Conservation (phyloP, 2,329 filamentous ascomycete genomes). For the Cladosporium velox region DNA sequence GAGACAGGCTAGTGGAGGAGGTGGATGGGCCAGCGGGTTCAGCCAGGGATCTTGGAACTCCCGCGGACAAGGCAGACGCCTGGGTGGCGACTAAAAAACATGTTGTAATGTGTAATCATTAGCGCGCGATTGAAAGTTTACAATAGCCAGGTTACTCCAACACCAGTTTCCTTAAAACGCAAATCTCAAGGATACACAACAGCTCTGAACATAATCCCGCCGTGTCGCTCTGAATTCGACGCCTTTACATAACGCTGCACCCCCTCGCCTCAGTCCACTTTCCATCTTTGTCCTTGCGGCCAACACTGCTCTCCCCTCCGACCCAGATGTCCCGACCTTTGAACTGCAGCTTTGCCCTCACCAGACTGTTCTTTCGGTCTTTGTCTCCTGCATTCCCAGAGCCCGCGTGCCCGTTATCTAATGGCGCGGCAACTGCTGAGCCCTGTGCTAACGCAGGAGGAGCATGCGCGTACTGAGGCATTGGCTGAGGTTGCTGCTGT, state of each 20-base stretch:
- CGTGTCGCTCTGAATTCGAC: background rate
- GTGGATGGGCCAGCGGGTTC: conserved; percentile 36
- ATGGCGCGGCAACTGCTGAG: background rate
- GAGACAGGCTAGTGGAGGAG: conserved; percentile 33
- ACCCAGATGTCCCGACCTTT: background rate
- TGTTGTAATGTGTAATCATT: background rate
- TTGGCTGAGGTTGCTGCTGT: background rate
- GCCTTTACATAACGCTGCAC: conserved; percentile 8
- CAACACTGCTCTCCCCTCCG: conserved; percentile 1
- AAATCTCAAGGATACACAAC: background rate
- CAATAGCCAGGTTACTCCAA: conserved; percentile 1
- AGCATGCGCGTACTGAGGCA: background rate
- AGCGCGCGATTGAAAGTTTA: conserved; percentile 3
- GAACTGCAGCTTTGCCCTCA: background rate
- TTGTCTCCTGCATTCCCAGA: background rate
- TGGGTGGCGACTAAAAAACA: conserved; percentile 11
- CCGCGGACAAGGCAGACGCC: conserved; percentile 18
- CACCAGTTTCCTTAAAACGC: background rate
- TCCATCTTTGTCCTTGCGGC: conserved; percentile 9
- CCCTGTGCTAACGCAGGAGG: background rate
- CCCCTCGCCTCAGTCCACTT: conserved; percentile 14
- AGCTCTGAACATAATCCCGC: background rate
- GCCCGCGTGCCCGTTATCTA: background rate
- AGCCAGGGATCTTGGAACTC: conserved; percentile 23
- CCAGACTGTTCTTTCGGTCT: background rate